A percentile compares a stretch with the other conserved stretches of the same genome.
Evolutionary conservation across 177 flowering plant species (phyloP).

Genomic region (Vitis hybrid): DNA sequence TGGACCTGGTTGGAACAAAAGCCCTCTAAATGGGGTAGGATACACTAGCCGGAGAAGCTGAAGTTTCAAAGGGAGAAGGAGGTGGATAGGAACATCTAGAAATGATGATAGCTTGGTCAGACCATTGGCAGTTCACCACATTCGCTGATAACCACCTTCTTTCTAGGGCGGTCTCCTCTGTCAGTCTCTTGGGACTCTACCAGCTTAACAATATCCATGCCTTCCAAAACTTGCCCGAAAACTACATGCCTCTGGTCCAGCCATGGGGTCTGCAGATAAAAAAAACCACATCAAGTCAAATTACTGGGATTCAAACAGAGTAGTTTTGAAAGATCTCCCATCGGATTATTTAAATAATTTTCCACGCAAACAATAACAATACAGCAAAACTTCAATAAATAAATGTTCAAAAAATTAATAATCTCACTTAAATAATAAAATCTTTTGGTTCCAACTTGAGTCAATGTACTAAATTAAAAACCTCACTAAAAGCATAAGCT

Average conservation of each 20-base stretch:
- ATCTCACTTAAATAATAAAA: not conserved
- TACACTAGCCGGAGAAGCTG: not conserved
- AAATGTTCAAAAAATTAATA: too few relatives aligned
- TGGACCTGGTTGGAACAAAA: not conserved
- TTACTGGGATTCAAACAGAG: not conserved
- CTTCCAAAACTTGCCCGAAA: conserved; percentile 91
- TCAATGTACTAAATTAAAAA: not conserved
- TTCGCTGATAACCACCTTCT: conserved; percentile 69
- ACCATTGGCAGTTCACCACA: conserved; percentile 75
- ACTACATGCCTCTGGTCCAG: conserved; percentile 89
- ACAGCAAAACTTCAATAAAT: too few relatives aligned
- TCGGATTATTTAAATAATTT: not conserved
- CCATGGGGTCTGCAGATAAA: conserved; percentile 70
- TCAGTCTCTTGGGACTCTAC: conserved; percentile 82
- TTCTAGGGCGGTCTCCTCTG: conserved; percentile 84
- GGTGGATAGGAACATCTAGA: not conserved
- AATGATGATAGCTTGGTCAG: conserved; percentile 16
- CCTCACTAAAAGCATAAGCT: not conserved
- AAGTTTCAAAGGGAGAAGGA: not conserved
- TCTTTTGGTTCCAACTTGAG: not conserved
- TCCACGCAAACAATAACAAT: not conserved
- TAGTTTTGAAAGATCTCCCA: too few relatives aligned
- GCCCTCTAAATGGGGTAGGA: conserved; percentile 1
- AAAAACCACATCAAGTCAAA: not conserved
- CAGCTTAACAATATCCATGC: conserved; percentile 75